Conservation (phyloP, 2,329 filamentous ascomycete genomes). For the Hypoxylon sp. region DNA sequence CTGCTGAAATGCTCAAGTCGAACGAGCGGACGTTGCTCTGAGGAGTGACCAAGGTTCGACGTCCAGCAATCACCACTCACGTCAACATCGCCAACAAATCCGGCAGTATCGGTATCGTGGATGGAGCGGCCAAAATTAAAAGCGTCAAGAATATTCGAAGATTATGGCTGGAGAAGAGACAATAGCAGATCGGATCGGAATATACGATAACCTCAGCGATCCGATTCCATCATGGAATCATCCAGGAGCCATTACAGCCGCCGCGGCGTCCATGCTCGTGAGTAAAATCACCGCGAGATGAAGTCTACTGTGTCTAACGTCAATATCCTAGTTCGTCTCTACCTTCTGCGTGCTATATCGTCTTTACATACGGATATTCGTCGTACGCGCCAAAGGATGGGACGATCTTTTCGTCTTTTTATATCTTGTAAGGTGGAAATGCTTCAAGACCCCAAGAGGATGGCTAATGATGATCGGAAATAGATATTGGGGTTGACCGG, state of each 20-base stretch:
- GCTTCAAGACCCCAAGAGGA: not conserved
- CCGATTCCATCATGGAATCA: conserved; percentile 40
- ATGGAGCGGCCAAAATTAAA: not conserved
- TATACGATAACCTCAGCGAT: conserved; percentile 40
- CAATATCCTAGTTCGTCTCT: conserved; percentile 21
- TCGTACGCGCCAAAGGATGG: conserved; percentile 41
- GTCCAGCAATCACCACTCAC: not conserved
- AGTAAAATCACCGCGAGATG: conserved; percentile 7
- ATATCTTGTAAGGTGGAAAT: conserved; percentile 29
- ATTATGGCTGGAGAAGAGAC: conserved; percentile 32
- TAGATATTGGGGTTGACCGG: conserved; percentile 27
- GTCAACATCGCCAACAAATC: not conserved
- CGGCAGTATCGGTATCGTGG: not conserved
- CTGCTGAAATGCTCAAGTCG: not conserved
- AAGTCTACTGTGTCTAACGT: conserved; percentile 2
- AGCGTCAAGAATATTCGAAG: not conserved
- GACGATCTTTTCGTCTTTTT: conserved; percentile 43
- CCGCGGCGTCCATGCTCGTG: conserved; percentile 29
- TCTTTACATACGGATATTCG: conserved; percentile 39
- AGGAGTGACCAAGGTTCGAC: not conserved
- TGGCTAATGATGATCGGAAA: conserved; percentile 1
- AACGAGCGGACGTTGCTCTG: not conserved
- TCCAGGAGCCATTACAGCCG: conserved; percentile 27
- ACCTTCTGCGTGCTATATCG: conserved; percentile 40
- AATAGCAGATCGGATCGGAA: conserved; percentile 31